Evolutionary conservation across 164 flowering plant species (phyloP).

Genomic region (Magnolia kwangsiensis): DNA sequence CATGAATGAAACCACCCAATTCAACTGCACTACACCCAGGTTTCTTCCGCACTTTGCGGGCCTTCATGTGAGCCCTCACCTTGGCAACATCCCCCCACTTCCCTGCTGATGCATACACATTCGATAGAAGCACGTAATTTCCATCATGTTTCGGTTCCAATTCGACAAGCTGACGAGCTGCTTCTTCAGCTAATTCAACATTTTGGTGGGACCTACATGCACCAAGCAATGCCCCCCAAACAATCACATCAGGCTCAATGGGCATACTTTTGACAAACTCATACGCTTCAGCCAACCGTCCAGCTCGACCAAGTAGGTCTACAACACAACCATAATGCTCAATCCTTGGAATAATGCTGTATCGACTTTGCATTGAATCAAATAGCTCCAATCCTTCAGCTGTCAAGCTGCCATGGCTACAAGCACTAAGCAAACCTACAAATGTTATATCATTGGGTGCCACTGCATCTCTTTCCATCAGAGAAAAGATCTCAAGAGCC

Average conservation of each 20-base stretch:
- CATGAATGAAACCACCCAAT: constrained; percentile 15
- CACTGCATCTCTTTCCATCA: constrained; percentile 14
- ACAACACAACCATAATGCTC: constrained; percentile 24
- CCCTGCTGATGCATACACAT: constrained; percentile 18
- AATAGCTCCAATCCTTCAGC: constrained; percentile 18
- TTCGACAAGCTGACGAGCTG: constrained; percentile 14
- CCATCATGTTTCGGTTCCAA: constrained; percentile 21
- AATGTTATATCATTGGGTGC: constrained; percentile 14
- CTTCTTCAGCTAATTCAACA: constrained; percentile 18
- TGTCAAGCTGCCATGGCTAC: constrained; percentile 21
- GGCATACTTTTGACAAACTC: constrained; percentile 17
- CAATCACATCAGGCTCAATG: constrained; percentile 18
- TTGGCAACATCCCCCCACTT: constrained; percentile 18
- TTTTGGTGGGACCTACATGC: constrained; percentile 17
- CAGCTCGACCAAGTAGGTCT: constrained; percentile 21
- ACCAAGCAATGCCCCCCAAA: constrained; percentile 21
- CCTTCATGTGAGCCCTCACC: constrained; percentile 17
- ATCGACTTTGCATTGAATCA: constrained; percentile 14
- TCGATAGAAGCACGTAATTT: constrained; percentile 20
- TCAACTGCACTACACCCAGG: constrained; percentile 24
- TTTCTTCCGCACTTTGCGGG: constrained; percentile 9
- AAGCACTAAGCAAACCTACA: constrained; percentile 21
- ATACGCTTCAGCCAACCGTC: constrained; percentile 14
- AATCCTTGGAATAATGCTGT: constrained; percentile 11
- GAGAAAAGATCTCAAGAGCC: constrained; percentile 10